Evolutionary conservation across 495 filamentous ascomycete genomes (phyloP).

Genomic region (Hypomontagnella submonticulosa): DNA sequence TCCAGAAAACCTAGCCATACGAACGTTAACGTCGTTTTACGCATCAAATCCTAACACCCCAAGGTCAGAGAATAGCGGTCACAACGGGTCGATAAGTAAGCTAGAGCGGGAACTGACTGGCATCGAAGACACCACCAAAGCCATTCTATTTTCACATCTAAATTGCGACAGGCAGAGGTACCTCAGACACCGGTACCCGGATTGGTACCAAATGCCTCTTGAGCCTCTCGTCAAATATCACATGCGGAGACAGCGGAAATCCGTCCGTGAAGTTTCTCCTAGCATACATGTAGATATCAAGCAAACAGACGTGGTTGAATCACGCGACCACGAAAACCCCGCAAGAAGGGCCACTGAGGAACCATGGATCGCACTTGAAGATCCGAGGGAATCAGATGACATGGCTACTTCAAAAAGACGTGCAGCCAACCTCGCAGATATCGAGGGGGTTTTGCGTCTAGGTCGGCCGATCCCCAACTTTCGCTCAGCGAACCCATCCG

Average conservation of each 20-base stretch:
- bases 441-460: constrained; percentile 6
- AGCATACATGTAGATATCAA: neutral
- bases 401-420: constrained; percentile 1
- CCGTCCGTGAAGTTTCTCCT: neutral
- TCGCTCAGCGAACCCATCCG: constrained; percentile 12
- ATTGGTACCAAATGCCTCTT: constrained; percentile 34
- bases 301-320: constrained; percentile 13
- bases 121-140: constrained; percentile 21
- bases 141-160: constrained; percentile 32
- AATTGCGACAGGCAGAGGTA: constrained; percentile 17
- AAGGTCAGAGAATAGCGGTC: neutral
- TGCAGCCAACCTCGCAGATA: constrained; percentile 12
- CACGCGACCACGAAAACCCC: constrained; percentile 17
- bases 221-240: constrained; percentile 30
- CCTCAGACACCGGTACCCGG: constrained; percentile 23
- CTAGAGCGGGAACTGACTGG: constrained; percentile 22
- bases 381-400: constrained; percentile 5
- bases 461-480: constrained; percentile 1
- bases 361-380: neutral
- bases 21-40: constrained; percentile 27
- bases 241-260: constrained; percentile 20
- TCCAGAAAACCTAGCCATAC: constrained; percentile 28
- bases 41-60: neutral
- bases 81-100: constrained; percentile 4
- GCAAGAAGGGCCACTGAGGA: constrained; percentile 7